Conservation (phyloP, 441 rosid genomes). For the Gossypium gossypioides region DNA sequence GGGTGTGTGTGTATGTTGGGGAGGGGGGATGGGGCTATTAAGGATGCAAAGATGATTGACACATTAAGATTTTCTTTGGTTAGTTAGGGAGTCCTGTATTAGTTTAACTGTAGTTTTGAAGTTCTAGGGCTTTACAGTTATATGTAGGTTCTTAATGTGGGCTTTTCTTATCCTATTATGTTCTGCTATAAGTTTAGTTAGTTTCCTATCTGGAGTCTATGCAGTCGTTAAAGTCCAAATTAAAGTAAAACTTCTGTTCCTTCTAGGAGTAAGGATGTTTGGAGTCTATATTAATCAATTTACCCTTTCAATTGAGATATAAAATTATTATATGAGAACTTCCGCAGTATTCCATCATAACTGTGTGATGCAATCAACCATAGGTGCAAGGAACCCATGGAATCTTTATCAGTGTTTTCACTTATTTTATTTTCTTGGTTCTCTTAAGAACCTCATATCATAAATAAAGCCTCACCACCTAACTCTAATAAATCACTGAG, state of each 20-base stretch:
- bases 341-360: too few species aligned
- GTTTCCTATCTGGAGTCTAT: background rate
- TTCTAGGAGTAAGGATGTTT: background rate
- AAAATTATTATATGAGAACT: too few species aligned
- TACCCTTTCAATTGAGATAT: background rate
- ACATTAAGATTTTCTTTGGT: background rate
- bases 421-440: background rate
- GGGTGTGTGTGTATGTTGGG: background rate
- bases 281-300: background rate
- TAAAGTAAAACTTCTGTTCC: background rate
- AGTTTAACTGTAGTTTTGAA: background rate
- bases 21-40: background rate
- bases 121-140: background rate
- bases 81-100: background rate
- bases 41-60: background rate
- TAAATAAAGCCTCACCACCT: background rate
- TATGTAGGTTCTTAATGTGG: background rate
- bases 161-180: background rate
- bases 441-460: background rate
- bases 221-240: background rate
- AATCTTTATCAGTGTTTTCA: background rate
- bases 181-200: background rate
- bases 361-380: too few species aligned
- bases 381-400: too few species aligned
- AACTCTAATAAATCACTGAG: background rate